These are phyloP conservation scores for Phoenix roebelenii DNA, from an alignment of 176 grass and related monocot genomes.

Conservation along the genomic window DNA sequence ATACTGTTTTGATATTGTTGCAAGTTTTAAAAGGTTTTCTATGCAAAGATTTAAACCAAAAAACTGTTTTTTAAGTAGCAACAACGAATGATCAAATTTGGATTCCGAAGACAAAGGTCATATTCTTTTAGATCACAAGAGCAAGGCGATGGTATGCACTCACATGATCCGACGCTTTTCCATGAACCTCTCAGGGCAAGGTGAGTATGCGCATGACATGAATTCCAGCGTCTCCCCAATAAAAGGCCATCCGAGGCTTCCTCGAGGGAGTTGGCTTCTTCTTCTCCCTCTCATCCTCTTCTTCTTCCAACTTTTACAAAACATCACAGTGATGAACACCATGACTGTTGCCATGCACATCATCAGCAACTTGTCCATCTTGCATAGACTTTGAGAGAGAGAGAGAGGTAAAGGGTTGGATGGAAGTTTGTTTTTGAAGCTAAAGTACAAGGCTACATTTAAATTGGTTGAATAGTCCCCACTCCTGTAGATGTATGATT, in stretches of 20 bases:
- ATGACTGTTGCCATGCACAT: too few species aligned
- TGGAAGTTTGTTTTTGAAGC: constrained; percentile 15
- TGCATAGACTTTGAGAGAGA: background rate
- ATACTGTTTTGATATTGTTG: too few species aligned
- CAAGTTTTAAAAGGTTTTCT: too few species aligned
- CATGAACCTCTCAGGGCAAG: constrained; percentile 71
- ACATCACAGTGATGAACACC: too few species aligned
- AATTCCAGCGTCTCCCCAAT: constrained; percentile 92
- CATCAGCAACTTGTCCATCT: too few species aligned
- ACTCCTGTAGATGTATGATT: constrained; percentile 25
- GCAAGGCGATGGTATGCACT: background rate
- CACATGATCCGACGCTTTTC: constrained; percentile 70
- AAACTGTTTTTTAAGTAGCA: too few species aligned
- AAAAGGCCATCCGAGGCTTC: constrained; percentile 77
- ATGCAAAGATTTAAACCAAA: too few species aligned
- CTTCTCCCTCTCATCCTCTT: background rate
- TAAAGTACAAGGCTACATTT: constrained; percentile 17
- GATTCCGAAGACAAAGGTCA: too few species aligned
- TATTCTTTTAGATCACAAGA: too few species aligned
- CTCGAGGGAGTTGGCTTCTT: constrained; percentile 40
- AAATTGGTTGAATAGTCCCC: constrained; percentile 19
- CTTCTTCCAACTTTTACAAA: too few species aligned
- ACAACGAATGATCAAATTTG: too few species aligned
- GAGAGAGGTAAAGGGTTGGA: background rate
- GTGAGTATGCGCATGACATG: constrained; percentile 82